Conservation (phyloP, 352 stramenopile genomes). For the Pythium insidiosum region DNA sequence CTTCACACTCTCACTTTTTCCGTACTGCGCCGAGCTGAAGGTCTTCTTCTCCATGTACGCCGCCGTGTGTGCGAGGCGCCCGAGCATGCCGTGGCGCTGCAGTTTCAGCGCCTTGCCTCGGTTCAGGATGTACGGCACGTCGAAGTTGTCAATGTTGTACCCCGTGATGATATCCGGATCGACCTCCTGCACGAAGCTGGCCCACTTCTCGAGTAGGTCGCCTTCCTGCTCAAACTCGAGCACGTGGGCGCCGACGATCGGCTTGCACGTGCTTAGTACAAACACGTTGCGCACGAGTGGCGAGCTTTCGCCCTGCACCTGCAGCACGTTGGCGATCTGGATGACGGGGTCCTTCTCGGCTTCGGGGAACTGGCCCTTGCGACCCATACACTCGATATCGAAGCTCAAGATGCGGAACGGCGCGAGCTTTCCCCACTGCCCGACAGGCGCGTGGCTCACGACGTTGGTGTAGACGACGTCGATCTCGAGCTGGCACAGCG, state of each 20-base stretch:
- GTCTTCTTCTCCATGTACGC: conserved; percentile 96
- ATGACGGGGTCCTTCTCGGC: conserved; percentile 96
- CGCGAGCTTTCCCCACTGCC: conserved; percentile 95
- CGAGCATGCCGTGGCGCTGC: conserved; percentile 67
- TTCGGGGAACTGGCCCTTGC: conserved; percentile 94
- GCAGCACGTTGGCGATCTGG: conserved; percentile 98
- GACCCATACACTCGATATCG: conserved; percentile 99
- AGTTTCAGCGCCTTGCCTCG: conserved; percentile 92
- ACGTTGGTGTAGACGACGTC: conserved; percentile 98
- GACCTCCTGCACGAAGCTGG: conserved; percentile 90
- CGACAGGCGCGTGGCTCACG: conserved; percentile 89
- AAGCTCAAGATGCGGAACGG: conserved; percentile 97
- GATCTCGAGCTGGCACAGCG: conserved; percentile 92
- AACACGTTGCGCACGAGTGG: conserved; percentile 94
- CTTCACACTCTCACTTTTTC: conserved; percentile 97
- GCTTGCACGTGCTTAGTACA: conserved; percentile 95
- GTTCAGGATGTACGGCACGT: conserved; percentile 99
- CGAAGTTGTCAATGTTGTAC: conserved; percentile 99
- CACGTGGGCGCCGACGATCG: conserved; percentile 98
- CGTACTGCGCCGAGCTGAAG: conserved; percentile 97
- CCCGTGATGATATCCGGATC: conserved; percentile 99
- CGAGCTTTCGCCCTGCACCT: conserved; percentile 67
- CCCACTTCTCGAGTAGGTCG: conserved; percentile 97
- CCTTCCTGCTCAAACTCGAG: conserved; percentile 94
- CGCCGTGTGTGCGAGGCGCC: conserved; percentile 54